A percentile compares a stretch with the other conserved stretches of the same genome.
phyloP scores from a whole-genome alignment of 2,329 filamentous ascomycete species.

The Aspergillus pseudoterreus region DNA sequence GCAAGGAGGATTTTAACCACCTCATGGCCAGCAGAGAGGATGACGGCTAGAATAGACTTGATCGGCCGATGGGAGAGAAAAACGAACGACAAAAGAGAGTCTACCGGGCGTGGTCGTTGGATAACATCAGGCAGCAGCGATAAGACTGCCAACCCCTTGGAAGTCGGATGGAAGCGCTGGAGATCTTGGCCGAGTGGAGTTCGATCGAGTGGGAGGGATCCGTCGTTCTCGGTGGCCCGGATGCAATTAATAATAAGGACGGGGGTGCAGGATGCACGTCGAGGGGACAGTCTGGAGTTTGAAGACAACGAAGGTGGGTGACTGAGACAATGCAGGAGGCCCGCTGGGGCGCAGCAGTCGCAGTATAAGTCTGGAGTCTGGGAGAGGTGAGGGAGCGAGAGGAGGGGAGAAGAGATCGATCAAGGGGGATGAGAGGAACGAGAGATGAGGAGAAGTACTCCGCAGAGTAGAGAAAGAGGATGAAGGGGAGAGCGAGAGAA shows the following conservation, averaged over 20 bases:
- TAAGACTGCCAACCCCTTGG: constrained; percentile 2
- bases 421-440: background rate
- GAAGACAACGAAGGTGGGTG: no score
- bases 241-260: background rate
- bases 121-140: constrained; percentile 18
- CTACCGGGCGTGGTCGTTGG: background rate
- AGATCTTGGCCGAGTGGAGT: constrained; percentile 3
- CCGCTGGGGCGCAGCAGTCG: no score
- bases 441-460: background rate
- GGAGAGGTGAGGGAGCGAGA: constrained; percentile 11
- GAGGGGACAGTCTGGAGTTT: no score
- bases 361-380: background rate
- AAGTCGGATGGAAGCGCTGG: background rate
- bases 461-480: background rate
- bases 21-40: constrained; percentile 21
- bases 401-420: constrained; percentile 4
- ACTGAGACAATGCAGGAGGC: no score
- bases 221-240: background rate
- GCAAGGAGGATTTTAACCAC: constrained; percentile 21
- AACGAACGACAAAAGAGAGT: constrained; percentile 3
- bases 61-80: constrained; percentile 9
- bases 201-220: background rate
- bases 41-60: constrained; percentile 4
- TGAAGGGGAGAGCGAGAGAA: background rate
- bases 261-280: no score